phyloP scores from a whole-genome alignment of 2,329 filamentous ascomycete species.

The Diaporthe capsici region DNA sequence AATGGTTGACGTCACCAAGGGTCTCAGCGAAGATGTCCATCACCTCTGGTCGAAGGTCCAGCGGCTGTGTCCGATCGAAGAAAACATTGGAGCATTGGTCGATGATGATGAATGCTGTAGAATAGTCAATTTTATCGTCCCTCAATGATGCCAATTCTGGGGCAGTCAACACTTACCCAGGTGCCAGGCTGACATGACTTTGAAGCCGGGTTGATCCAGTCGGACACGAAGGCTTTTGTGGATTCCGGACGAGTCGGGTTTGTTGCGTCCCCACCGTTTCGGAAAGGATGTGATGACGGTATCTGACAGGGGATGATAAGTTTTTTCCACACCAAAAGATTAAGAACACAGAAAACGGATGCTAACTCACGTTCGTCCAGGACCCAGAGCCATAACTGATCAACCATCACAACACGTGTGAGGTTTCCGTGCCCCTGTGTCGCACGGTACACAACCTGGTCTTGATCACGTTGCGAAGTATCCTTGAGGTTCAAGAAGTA shows the following conservation, averaged over 20 bases:
- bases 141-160: too few relatives aligned
- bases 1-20: neutral
- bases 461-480: constrained; percentile 30
- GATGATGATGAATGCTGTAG: constrained; percentile 34
- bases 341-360: neutral
- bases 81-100: constrained; percentile 41
- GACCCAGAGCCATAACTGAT: constrained; percentile 38
- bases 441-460: constrained; percentile 39
- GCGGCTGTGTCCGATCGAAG: constrained; percentile 35
- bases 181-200: constrained; percentile 36
- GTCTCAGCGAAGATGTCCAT: constrained; percentile 37
- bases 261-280: constrained; percentile 36
- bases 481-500: constrained; percentile 36
- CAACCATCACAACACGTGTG: constrained; percentile 37
- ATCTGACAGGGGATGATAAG: neutral
- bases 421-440: neutral
- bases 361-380: constrained; percentile 30
- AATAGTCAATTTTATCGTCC: neutral
- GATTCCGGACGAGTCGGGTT: constrained; percentile 37
- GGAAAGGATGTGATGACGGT: constrained; percentile 35
- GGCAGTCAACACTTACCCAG: neutral
- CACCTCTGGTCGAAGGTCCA: constrained; percentile 34
- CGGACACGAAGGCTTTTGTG: constrained; percentile 34
- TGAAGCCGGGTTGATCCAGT: neutral
- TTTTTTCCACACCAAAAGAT: fast-evolving